These are phyloP conservation scores for Penicillium angulare DNA, from an alignment of 495 filamentous ascomycete species.

Conservation along the genomic window DNA sequence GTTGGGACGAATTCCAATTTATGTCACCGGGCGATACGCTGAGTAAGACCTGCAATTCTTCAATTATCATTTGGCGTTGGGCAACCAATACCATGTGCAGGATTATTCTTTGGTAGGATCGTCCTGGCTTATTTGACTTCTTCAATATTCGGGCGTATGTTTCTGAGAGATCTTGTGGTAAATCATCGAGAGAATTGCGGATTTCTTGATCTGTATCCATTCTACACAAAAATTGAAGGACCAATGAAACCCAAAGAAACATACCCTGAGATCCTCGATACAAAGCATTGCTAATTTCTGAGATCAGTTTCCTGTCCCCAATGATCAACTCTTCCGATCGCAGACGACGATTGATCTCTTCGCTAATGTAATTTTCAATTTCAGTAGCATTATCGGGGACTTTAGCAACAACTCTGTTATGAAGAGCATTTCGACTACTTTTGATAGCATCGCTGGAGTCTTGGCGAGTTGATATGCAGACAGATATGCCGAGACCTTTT, in stretches of 20 bases:
- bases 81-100: constrained; percentile 19
- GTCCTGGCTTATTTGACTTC: constrained; percentile 22
- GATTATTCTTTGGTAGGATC: constrained; percentile 2
- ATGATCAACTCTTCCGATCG: constrained; percentile 28
- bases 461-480: constrained; percentile 32
- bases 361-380: constrained; percentile 35
- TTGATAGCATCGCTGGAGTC: constrained; percentile 4
- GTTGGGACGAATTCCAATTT: constrained; percentile 30
- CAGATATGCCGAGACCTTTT: constrained; percentile 8
- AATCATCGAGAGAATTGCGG: constrained; percentile 32
- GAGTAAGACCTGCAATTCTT: constrained; percentile 42
- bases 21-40: constrained; percentile 34
- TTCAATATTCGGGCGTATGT: constrained; percentile 42
- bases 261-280: constrained; percentile 24
- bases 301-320: constrained; percentile 30
- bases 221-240: constrained; percentile 37
- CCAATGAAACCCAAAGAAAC: constrained; percentile 48
- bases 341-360: constrained; percentile 33
- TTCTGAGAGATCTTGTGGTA: constrained; percentile 23
- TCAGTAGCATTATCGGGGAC: constrained; percentile 40
- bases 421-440: no score
- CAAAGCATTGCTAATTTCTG: constrained; percentile 15
- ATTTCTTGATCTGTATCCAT: constrained; percentile 42
- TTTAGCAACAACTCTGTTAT: background rate
- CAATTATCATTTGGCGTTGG: constrained; percentile 32